Evolutionary conservation across 148 eudicot genomes (phyloP).

Genomic region (Chenopodium berlandieri): DNA sequence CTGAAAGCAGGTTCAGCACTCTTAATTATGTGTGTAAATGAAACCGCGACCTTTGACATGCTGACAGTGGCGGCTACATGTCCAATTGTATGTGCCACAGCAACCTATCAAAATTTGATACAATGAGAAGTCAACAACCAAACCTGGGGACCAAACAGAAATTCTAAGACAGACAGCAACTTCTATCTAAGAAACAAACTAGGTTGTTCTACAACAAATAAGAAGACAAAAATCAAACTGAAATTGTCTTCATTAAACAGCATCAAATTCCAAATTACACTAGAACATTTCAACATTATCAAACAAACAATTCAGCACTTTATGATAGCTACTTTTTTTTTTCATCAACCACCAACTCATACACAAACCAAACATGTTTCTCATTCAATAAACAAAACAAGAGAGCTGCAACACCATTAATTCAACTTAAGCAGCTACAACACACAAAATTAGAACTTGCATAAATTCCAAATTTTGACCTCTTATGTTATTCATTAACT

Average conservation of each 20-base stretch:
- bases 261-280: not conserved
- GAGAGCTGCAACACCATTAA: not conserved
- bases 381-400: not conserved
- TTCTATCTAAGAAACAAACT: constrained; percentile 9
- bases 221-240: constrained; percentile 13
- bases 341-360: not conserved
- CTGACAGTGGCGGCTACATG: constrained; percentile 98
- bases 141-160: constrained; percentile 11
- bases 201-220: constrained; percentile 9
- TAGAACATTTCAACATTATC: not conserved
- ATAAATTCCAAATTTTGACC: not conserved
- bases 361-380: not conserved
- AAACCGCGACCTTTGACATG: constrained; percentile 98
- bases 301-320: not conserved
- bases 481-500: not conserved
- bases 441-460: not conserved
- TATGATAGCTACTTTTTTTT: not conserved
- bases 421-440: not conserved
- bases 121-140: constrained; percentile 8
- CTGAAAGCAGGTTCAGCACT: constrained; percentile 98
- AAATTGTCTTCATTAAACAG: not conserved
- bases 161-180: constrained; percentile 5
- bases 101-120: constrained; percentile 55
- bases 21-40: constrained; percentile 95
- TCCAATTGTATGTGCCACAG: constrained; percentile 95